These are phyloP conservation scores for Alnus rubra DNA, from an alignment of 306 rosid species.

Conservation along the genomic window DNA sequence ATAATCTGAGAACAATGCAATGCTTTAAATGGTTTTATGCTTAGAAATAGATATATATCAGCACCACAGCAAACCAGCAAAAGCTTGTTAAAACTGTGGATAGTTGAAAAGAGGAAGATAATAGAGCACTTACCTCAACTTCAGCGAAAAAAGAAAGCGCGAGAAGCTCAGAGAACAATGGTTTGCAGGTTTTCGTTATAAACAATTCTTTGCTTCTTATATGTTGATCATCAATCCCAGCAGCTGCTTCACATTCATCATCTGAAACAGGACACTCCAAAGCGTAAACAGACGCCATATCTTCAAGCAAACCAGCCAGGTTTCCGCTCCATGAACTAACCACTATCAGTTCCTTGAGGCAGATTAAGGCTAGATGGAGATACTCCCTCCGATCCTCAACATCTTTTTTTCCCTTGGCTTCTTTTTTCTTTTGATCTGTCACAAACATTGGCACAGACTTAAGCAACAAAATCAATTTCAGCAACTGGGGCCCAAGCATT, in stretches of 20 bases:
- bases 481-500: slow-evolving; percentile 35
- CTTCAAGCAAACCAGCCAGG: slow-evolving; percentile 40
- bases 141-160: slow-evolving; percentile 30
- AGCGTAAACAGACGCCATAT: slow-evolving; percentile 25
- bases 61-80: slow-evolving; percentile 1
- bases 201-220: slow-evolving; percentile 34
- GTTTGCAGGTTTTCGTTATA: slow-evolving; percentile 37
- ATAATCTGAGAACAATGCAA: slow-evolving; percentile 28
- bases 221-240: slow-evolving; percentile 31
- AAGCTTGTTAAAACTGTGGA: not conserved
- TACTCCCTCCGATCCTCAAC: slow-evolving; percentile 33
- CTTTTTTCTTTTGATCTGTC: slow-evolving; percentile 35
- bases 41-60: slow-evolving; percentile 1
- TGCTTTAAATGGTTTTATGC: not conserved
- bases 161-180: slow-evolving; percentile 35
- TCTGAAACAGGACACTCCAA: slow-evolving; percentile 7
- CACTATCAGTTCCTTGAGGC: slow-evolving; percentile 42
- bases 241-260: slow-evolving; percentile 26
- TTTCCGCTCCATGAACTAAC: slow-evolving; percentile 18
- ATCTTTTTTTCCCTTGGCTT: slow-evolving; percentile 39
- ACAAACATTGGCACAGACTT: slow-evolving; percentile 15
- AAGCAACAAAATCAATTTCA: slow-evolving; percentile 34
- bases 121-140: slow-evolving; percentile 32
- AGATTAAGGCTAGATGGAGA: slow-evolving; percentile 39
- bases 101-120: not conserved